These are phyloP conservation scores for Bonia amplexicaulis DNA, from an alignment of 176 grass and related monocot genomes.

Conservation along the genomic window DNA sequence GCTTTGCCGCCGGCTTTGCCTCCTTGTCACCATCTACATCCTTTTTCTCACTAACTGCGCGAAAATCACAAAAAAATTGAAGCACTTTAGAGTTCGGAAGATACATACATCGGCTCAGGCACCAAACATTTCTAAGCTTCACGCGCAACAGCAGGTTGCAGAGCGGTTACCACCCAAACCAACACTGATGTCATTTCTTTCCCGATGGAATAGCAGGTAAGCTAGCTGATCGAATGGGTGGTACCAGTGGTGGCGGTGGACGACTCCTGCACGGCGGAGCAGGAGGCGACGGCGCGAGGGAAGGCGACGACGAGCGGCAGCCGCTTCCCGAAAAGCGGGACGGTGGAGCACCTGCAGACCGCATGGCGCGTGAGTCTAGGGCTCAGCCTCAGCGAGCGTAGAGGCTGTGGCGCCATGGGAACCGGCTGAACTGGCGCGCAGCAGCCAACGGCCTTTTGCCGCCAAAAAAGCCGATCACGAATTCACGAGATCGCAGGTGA, in stretches of 20 bases:
- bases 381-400: conserved; percentile 23
- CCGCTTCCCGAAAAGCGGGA: conserved; percentile 21
- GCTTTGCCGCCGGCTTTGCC: conserved; percentile 29
- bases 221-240: background rate
- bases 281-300: conserved; percentile 25
- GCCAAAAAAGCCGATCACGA: background rate
- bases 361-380: conserved; percentile 8
- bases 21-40: conserved; percentile 32
- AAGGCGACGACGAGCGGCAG: conserved; percentile 25
- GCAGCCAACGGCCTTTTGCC: background rate
- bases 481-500: background rate
- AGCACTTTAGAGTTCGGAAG: background rate
- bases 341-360: conserved; percentile 19
- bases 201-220: background rate
- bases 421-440: background rate
- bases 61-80: background rate
- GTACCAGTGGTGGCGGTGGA: conserved; percentile 37
- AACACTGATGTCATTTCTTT: background rate
- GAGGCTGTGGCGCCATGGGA: conserved; percentile 38
- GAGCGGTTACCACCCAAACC: background rate
- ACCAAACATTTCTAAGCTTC: background rate
- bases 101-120: background rate
- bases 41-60: conserved; percentile 29
- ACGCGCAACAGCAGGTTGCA: background rate
- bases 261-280: conserved; percentile 47